phyloP scores from a whole-genome alignment of 768 basidiomycete genomes.

The Kwoniella sp. region DNA sequence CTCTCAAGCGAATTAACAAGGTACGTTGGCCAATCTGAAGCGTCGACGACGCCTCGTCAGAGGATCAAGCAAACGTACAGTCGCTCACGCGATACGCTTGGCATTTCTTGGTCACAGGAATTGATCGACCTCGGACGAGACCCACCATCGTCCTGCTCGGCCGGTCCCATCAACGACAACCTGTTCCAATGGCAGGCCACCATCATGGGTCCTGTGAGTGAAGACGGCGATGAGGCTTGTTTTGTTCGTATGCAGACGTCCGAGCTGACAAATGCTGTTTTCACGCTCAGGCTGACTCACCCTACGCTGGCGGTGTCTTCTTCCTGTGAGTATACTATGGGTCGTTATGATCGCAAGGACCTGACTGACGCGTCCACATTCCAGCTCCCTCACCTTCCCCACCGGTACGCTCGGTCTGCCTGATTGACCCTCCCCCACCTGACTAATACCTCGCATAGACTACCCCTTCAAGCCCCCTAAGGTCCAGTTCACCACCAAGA shows the following conservation, averaged over 20 bases:
- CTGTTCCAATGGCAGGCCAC: constrained; percentile 99
- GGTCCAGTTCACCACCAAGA: constrained; percentile 99
- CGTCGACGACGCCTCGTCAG: background rate
- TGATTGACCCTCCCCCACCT: background rate
- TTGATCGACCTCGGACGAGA: constrained; percentile 98
- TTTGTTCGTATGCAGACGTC: background rate
- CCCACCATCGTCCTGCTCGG: constrained; percentile 98
- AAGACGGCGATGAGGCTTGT: no score
- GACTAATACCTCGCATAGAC: constrained; percentile 61
- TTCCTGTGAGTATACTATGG: constrained; percentile 56
- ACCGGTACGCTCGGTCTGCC: constrained; percentile 35
- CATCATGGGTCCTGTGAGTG: constrained; percentile 95
- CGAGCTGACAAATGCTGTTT: background rate
- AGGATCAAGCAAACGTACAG: background rate
- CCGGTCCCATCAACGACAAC: constrained; percentile 95
- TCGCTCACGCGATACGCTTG: constrained; percentile 20
- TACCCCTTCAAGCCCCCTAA: constrained; percentile 99
- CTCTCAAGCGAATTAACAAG: constrained; percentile 99
- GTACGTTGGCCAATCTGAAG: constrained; percentile 51
- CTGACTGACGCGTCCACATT: background rate
- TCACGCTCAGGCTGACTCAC: constrained; percentile 77
- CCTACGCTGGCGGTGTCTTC: constrained; percentile 98
- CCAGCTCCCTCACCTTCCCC: constrained; percentile 49
- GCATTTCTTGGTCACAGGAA: constrained; percentile 60
- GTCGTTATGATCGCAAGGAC: background rate